Percentiles rank a stretch among this genome's conserved stretches.
phyloP scores from a whole-genome alignment of 1,139 yeast species.

The Suhomyces terraborum region DNA sequence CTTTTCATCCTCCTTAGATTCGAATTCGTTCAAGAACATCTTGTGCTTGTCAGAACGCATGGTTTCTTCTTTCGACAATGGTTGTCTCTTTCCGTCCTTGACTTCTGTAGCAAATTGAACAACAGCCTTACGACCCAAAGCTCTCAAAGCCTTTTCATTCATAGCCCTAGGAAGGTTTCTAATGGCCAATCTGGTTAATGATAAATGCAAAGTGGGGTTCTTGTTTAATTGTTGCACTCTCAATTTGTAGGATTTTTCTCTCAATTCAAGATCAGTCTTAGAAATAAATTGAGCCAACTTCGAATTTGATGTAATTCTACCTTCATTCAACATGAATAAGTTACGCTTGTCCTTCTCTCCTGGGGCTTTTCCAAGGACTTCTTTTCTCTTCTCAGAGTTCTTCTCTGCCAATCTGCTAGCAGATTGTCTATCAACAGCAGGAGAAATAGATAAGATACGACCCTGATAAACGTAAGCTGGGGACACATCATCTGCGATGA shows the following conservation, averaged over 20 bases:
- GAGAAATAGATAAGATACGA: conserved; percentile 77
- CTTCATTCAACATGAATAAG: conserved; percentile 85
- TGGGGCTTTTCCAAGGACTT: conserved; percentile 76
- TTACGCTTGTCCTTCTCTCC: conserved; percentile 83
- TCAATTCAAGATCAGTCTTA: conserved; percentile 75
- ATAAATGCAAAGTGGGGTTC: conserved; percentile 87
- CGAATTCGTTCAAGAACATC: conserved; percentile 38
- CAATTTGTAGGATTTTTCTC: conserved; percentile 84
- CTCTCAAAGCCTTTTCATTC: conserved; percentile 85
- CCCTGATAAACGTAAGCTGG: conserved; percentile 92
- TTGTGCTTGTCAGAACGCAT: conserved; percentile 74
- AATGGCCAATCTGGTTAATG: conserved; percentile 90
- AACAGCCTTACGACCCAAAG: conserved; percentile 90
- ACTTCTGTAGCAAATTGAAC: conserved; percentile 96
- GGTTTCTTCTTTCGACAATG: conserved; percentile 86
- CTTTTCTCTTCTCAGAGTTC: conserved; percentile 72
- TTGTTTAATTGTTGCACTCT: conserved; percentile 89
- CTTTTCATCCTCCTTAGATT: conserved; percentile 34
- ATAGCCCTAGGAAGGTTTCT: conserved; percentile 92
- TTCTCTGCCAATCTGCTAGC: conserved; percentile 76
- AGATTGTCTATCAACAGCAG: conserved; percentile 86
- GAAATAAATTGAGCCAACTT: conserved; percentile 72
- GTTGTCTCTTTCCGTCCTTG: conserved; percentile 71
- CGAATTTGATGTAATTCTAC: conserved; percentile 81
- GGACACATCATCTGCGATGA: conserved; percentile 89